Conservation (phyloP, 129 eudicot species). For the Flaveria linearis region DNA sequence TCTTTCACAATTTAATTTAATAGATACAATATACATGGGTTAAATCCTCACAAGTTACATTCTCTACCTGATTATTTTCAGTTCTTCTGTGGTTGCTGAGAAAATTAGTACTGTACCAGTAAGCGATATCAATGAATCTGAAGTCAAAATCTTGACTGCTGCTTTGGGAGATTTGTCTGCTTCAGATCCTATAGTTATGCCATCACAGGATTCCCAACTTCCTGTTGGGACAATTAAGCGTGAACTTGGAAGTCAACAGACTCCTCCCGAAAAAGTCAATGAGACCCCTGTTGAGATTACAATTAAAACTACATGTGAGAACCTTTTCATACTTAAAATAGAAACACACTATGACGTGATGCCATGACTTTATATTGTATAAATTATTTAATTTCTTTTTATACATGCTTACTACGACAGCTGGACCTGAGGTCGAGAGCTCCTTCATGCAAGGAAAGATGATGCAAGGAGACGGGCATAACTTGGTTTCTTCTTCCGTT, state of each 20-base stretch:
- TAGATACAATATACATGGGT: background rate
- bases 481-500: conserved; percentile 35
- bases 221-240: conserved; percentile 57
- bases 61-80: conserved; percentile 37
- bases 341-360: background rate
- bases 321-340: conserved; percentile 23
- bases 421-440: conserved; percentile 41
- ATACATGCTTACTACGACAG: conserved; percentile 26
- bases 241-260: conserved; percentile 50
- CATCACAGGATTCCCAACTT: conserved; percentile 54
- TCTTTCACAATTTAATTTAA: conserved; percentile 1
- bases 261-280: conserved; percentile 36
- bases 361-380: background rate
- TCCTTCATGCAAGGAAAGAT: conserved; percentile 41
- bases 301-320: conserved; percentile 43
- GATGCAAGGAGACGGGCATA: conserved; percentile 54
- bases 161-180: conserved; percentile 41
- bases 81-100: conserved; percentile 49
- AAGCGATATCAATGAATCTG: conserved; percentile 17
- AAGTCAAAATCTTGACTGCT: conserved; percentile 24
- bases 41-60: conserved; percentile 22
- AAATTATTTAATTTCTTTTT: conserved; percentile 20
- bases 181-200: conserved; percentile 62
- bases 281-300: conserved; percentile 41
- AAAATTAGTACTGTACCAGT: conserved; percentile 21